Base-by-base conservation (phyloP, 2,329 filamentous ascomycete species). In the Coniella lustricola region DNA sequence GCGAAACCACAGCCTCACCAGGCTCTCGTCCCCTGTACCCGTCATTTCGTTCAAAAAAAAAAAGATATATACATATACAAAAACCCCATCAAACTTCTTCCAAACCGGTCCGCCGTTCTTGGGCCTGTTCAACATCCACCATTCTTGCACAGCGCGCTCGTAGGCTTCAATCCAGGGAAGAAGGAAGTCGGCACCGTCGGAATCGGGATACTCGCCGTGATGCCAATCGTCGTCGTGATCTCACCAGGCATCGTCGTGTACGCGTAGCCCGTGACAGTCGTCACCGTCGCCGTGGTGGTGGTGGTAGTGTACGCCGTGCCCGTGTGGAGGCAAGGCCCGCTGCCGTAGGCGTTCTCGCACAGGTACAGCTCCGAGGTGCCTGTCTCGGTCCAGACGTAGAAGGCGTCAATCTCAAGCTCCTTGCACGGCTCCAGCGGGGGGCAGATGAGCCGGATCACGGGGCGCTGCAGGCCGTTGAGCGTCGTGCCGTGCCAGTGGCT, bases 401-500 rank as follows among this genome's bases (percentile, higher is more conserved):
- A 72, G 56, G 77, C 68, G 2, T 62, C 60, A 48, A 80, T 68
- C 13, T 62, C 67, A 54, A 80, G 68, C 46, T 71, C 70, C 3
- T 67, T 73, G 65, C 77, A 81, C 9, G 77, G 77, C 1, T 67
- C 69, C 2, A 56, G 64, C 48, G 72, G 64, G 0, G 74, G 68
- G 54, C 77, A 81, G 25, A 69, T 59, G 40, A 79, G 62, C 49
- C 75, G 73, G 55, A 82, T 66, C 1, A 77, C 77, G 0, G 73
- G 75, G 21, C 78, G 71, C 46, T 67, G 49, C 3, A 61, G 59
- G 16, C 77, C 78, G 53, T 79, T 64, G 3, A 65, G 58, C 46
- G 70, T 68, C 2, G 72, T 76, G 22, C 77, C 78, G 52, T 71
- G 74, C 79, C 77, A 82, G 62, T 77, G 74, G 35, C 59, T 67